A percentile compares a stretch with the other conserved stretches of the same genome.
Evolutionary conservation across 768 basidiomycete genomes (phyloP).

Genomic region (Kwoniella botswanensis): DNA sequence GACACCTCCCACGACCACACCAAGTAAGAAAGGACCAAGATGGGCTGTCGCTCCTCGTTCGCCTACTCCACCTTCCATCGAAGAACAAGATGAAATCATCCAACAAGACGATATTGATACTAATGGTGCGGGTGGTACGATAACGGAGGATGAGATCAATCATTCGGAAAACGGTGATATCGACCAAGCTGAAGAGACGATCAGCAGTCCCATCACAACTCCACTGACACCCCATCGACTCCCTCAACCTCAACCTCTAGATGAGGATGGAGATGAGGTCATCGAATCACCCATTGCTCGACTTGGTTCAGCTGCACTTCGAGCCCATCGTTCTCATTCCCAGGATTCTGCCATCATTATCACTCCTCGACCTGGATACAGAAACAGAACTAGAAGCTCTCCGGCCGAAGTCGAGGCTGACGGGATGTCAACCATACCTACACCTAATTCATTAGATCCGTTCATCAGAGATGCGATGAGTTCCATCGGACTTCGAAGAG

Average conservation of each 20-base stretch:
- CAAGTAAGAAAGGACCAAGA: constrained; percentile 5
- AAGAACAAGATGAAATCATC: neutral
- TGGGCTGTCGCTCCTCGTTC: constrained; percentile 19
- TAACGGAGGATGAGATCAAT: neutral
- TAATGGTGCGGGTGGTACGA: neutral
- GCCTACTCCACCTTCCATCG: neutral
- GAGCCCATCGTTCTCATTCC: neutral
- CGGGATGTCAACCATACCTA: neutral
- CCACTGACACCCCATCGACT: neutral
- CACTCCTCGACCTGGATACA: neutral
- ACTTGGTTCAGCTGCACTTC: neutral
- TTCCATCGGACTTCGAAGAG: neutral
- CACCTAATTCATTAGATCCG: constrained; percentile 4
- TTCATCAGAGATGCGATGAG: neutral
- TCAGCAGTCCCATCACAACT: neutral
- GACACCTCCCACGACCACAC: neutral
- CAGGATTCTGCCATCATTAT: neutral
- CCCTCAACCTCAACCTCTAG: neutral
- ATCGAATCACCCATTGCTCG: neutral
- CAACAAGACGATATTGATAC: neutral
- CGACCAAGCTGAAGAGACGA: neutral
- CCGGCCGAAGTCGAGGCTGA: neutral
- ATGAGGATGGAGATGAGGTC: neutral
- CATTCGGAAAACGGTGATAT: neutral
- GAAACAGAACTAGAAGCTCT: too few species aligned